Percentiles rank a stretch among this genome's conserved stretches.
phyloP scores from a whole-genome alignment of 2,329 filamentous ascomycete genomes.

The Epichloe festucae region DNA sequence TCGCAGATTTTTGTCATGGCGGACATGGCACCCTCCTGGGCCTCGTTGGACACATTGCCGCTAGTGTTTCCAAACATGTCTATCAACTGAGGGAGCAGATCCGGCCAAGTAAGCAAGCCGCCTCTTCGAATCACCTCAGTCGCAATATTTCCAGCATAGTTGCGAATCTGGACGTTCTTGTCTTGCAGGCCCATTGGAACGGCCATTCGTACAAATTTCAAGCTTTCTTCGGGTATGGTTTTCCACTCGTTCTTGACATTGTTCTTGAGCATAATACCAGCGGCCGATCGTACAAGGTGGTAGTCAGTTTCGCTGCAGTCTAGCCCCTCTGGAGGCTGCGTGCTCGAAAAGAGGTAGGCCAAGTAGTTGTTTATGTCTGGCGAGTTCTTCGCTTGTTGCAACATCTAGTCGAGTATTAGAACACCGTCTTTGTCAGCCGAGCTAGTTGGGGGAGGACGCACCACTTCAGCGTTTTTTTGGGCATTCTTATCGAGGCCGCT shows the following conservation, averaged over 20 bases:
- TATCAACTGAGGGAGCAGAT: slow-evolving; percentile 73
- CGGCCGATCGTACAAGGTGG: slow-evolving; percentile 69
- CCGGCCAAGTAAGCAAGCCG: slow-evolving; percentile 81
- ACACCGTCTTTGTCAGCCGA: background rate
- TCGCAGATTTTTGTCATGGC: slow-evolving; percentile 93
- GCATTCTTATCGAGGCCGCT: slow-evolving; percentile 67
- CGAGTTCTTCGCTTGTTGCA: slow-evolving; percentile 72
- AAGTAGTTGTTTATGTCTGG: slow-evolving; percentile 98
- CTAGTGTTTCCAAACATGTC: slow-evolving; percentile 61
- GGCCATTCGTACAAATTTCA: slow-evolving; percentile 66
- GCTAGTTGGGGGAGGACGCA: slow-evolving; percentile 31
- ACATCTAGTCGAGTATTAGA: slow-evolving; percentile 52
- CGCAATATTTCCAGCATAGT: slow-evolving; percentile 82
- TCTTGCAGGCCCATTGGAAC: slow-evolving; percentile 74
- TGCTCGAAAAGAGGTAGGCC: slow-evolving; percentile 72
- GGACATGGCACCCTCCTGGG: slow-evolving; percentile 87
- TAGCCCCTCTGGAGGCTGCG: slow-evolving; percentile 47
- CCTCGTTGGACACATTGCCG: slow-evolving; percentile 53
- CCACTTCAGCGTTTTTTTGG: slow-evolving; percentile 81
- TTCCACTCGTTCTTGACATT: slow-evolving; percentile 68
- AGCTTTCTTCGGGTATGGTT: slow-evolving; percentile 58
- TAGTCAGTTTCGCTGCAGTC: slow-evolving; percentile 48
- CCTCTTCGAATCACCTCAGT: slow-evolving; percentile 80
- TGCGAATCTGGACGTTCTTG: slow-evolving; percentile 67
- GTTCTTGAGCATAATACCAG: slow-evolving; percentile 92